phyloP scores from a whole-genome alignment of 495 filamentous ascomycete genomes.

The Tuber borchii region DNA sequence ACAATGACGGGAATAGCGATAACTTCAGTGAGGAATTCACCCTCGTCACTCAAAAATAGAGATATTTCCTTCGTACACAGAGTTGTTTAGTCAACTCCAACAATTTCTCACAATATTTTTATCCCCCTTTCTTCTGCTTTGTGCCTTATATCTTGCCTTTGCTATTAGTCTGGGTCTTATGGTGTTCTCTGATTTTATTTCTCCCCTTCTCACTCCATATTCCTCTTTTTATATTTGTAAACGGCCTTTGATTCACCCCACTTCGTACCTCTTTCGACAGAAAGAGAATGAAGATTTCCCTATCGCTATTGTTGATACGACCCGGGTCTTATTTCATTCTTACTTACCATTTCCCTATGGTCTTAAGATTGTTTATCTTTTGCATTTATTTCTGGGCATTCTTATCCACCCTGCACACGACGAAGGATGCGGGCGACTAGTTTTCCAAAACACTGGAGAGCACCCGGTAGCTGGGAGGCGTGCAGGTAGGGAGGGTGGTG shows the following conservation, averaged over 20 bases:
- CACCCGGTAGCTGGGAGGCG: neutral
- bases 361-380: neutral
- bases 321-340: neutral
- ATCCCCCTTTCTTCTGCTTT: neutral
- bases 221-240: neutral
- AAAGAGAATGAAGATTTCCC: neutral
- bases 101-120: neutral
- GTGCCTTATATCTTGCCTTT: neutral
- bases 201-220: neutral
- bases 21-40: conserved; percentile 29
- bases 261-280: neutral
- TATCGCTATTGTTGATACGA: neutral
- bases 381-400: neutral
- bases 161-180: neutral
- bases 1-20: conserved; percentile 12
- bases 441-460: neutral
- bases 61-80: neutral
- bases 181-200: neutral
- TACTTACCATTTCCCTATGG: neutral
- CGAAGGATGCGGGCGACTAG: neutral
- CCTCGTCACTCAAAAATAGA: conserved; percentile 29
- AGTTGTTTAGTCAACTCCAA: neutral
- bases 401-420: neutral
- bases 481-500: neutral
- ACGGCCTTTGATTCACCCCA: neutral